Conservation (phyloP, 2,329 filamentous ascomycete genomes). For the Sporothrix schenckii region DNA sequence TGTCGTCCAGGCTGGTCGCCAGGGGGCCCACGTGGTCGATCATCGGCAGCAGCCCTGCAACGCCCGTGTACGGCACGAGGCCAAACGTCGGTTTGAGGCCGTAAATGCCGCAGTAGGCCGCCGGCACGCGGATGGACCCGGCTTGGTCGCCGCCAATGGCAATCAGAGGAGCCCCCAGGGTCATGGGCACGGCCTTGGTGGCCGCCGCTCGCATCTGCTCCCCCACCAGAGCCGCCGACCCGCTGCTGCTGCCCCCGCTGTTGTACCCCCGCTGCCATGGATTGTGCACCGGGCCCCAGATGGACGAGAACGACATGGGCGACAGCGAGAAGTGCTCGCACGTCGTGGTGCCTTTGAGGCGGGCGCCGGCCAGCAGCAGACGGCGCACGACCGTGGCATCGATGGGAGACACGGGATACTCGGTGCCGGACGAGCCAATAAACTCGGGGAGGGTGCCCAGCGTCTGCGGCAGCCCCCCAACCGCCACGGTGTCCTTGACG, state of each 20-base stretch:
- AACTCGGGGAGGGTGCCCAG: slow-evolving; percentile 50
- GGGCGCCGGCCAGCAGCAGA: slow-evolving; percentile 63
- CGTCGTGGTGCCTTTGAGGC: slow-evolving; percentile 74
- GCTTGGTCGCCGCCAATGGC: slow-evolving; percentile 70
- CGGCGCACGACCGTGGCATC: slow-evolving; percentile 46
- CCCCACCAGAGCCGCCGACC: slow-evolving; percentile 53
- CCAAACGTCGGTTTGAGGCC: slow-evolving; percentile 54
- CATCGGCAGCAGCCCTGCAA: slow-evolving; percentile 46
- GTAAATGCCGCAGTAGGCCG: slow-evolving; percentile 48
- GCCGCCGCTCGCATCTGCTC: background rate
- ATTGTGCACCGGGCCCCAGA: slow-evolving; percentile 72
- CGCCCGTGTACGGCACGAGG: slow-evolving; percentile 55
- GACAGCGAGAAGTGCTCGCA: slow-evolving; percentile 67
- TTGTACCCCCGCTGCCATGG: slow-evolving; percentile 75
- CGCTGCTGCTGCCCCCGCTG: slow-evolving; percentile 74
- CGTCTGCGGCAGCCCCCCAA: slow-evolving; percentile 65
- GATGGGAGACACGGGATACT: slow-evolving; percentile 70
- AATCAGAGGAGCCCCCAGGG: too few relatives aligned
- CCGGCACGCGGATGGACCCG: slow-evolving; percentile 68
- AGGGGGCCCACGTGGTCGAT: slow-evolving; percentile 53
- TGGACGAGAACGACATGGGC: slow-evolving; percentile 63
- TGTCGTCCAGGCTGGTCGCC: slow-evolving; percentile 48
- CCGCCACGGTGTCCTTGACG: slow-evolving; percentile 74
- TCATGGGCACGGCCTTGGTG: too few relatives aligned
- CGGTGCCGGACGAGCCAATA: slow-evolving; percentile 39